Evolutionary conservation across 1,284 basidiomycete genomes (phyloP).

Genomic region (Ceratobasidium theobromae): DNA sequence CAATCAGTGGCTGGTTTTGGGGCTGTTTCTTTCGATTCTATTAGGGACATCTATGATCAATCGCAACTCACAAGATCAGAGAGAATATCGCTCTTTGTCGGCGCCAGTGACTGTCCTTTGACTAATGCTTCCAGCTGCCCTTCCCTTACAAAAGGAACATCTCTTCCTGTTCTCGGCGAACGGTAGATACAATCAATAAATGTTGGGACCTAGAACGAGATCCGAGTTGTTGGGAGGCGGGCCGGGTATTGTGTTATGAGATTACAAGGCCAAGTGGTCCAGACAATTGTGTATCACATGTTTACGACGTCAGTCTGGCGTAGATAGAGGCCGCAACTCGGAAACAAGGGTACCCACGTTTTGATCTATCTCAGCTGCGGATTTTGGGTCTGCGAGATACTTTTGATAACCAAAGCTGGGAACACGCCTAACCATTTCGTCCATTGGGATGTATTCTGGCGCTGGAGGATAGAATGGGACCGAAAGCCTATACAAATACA

Average conservation of each 20-base stretch:
- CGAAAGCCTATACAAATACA: constrained; percentile 52
- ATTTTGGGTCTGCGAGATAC: constrained; percentile 56
- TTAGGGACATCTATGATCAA: neutral
- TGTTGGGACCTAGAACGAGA: constrained; percentile 1
- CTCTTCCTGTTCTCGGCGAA: constrained; percentile 1
- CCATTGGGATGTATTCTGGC: constrained; percentile 51
- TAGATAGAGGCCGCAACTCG: neutral
- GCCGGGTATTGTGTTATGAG: neutral
- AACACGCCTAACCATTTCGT: constrained; percentile 52
- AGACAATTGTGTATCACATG: constrained; percentile 3
- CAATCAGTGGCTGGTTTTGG: neutral
- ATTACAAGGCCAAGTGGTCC: neutral
- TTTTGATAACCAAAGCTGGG: constrained; percentile 65
- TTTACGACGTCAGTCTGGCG: neutral
- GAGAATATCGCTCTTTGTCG: constrained; percentile 23
- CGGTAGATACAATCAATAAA: constrained; percentile 8
- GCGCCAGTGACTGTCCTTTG: constrained; percentile 2
- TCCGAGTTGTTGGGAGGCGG: neutral
- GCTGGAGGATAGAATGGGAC: constrained; percentile 62
- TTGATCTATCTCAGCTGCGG: constrained; percentile 55
- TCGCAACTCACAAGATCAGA: constrained; percentile 18
- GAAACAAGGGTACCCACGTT: constrained; percentile 46
- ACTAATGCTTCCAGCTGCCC: constrained; percentile 23
- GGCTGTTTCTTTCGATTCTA: neutral
- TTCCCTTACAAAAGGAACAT: constrained; percentile 6